A percentile compares a stretch with the other conserved stretches of the same genome.
Evolutionary conservation across 371 early-diverging fungal genomes (phyloP).

Genomic region (Mortierella sp.): DNA sequence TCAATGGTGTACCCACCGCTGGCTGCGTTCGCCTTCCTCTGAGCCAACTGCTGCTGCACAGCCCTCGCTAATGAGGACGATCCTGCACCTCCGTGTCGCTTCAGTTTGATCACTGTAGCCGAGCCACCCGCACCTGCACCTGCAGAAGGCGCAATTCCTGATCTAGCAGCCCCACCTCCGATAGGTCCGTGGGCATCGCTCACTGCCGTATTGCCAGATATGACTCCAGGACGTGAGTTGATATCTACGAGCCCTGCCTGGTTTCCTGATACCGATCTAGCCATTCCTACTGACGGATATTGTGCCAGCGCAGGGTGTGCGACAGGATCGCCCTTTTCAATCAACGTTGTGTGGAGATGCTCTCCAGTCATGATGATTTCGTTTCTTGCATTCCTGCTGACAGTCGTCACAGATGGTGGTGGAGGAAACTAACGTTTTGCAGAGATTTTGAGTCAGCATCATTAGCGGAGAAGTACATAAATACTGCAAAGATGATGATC

Average conservation of each 20-base stretch:
- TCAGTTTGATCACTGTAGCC: conserved; percentile 49
- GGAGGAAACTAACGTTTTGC: conserved; percentile 48
- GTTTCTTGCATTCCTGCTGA: conserved; percentile 44
- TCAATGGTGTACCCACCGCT: conserved; percentile 23
- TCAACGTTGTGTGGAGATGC: conserved; percentile 40
- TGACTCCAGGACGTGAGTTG: not conserved
- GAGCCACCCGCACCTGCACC: conserved; percentile 27
- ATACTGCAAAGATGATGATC: no score
- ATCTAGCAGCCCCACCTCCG: conserved; percentile 17
- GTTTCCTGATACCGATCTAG: conserved; percentile 10
- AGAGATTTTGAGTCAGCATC: not conserved
- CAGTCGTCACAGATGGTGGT: conserved; percentile 50
- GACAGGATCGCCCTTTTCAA: conserved; percentile 35
- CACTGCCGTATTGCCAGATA: not conserved
- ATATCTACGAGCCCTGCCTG: conserved; percentile 8
- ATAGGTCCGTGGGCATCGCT: conserved; percentile 3
- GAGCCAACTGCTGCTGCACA: conserved; percentile 50
- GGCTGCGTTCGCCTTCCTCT: conserved; percentile 45
- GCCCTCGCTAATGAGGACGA: conserved; percentile 50
- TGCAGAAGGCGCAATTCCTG: conserved; percentile 6
- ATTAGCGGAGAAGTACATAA: no score
- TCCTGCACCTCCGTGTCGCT: conserved; percentile 53
- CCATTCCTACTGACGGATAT: conserved; percentile 7
- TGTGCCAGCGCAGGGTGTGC: conserved; percentile 18
- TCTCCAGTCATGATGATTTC: conserved; percentile 50